These are phyloP conservation scores for Neofusicoccum laricinum DNA, from an alignment of 2,329 filamentous ascomycete genomes.

Conservation along the genomic window DNA sequence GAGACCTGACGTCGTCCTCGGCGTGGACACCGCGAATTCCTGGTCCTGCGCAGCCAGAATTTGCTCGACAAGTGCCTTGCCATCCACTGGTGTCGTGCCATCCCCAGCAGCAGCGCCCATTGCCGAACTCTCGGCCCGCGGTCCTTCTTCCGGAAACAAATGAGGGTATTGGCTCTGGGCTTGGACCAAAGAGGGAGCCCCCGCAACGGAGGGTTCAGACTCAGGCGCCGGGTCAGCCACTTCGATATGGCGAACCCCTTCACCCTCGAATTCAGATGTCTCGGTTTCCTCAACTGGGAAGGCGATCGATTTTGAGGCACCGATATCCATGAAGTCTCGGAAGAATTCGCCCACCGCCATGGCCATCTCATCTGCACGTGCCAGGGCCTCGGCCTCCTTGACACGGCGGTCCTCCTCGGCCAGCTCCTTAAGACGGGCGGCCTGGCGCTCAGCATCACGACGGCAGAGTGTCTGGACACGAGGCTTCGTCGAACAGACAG, in stretches of 20 bases:
- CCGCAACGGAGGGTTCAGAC: neutral
- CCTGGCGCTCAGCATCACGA: slow-evolving; percentile 11
- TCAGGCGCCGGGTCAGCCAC: neutral
- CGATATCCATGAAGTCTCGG: neutral
- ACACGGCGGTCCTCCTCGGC: neutral
- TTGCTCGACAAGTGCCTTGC: neutral
- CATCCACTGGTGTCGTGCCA: neutral
- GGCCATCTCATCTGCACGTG: slow-evolving; percentile 11
- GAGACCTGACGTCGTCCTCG: neutral
- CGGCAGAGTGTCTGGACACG: slow-evolving; percentile 33
- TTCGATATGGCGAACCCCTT: slow-evolving; percentile 1
- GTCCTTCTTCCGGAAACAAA: slow-evolving; percentile 2
- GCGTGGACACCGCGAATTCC: neutral
- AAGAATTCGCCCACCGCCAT: slow-evolving; percentile 11
- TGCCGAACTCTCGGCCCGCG: slow-evolving; percentile 8
- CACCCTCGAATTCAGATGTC: neutral
- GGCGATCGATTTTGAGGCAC: neutral
- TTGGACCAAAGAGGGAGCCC: neutral
- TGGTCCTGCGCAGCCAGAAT: neutral
- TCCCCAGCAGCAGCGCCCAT: slow-evolving; percentile 13
- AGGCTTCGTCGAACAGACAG: slow-evolving; percentile 33
- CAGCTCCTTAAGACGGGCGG: slow-evolving; percentile 1
- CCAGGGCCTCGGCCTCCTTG: slow-evolving; percentile 9
- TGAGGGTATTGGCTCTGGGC: neutral
- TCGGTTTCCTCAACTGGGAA: neutral